phyloP scores from a whole-genome alignment of 208 protist genomes.

The Leishmania braziliensis region DNA sequence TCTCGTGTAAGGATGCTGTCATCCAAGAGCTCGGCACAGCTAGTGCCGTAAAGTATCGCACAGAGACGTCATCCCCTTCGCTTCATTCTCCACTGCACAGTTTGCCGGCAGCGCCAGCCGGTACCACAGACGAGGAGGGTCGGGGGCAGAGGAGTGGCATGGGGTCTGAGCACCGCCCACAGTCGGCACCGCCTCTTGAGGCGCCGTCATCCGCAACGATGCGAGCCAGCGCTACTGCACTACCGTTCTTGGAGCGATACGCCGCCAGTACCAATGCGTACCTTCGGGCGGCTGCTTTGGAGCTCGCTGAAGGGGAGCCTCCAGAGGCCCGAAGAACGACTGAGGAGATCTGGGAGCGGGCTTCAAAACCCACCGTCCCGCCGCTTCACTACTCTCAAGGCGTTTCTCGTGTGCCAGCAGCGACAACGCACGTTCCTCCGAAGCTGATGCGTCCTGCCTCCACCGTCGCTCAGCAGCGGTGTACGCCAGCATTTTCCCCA shows the following conservation, averaged over 20 bases:
- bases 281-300: conserved; percentile 24
- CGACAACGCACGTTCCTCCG: background rate
- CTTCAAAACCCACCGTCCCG: background rate
- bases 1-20: background rate
- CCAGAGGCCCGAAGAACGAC: background rate
- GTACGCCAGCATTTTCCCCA: background rate
- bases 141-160: background rate
- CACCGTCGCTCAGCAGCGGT: background rate
- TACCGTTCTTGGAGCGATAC: conserved; percentile 11
- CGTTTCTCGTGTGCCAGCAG: background rate
- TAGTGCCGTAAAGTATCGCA: background rate
- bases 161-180: background rate
- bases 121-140: background rate
- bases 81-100: conserved; percentile 1
- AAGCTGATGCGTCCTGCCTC: conserved; percentile 8
- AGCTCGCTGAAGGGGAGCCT: conserved; percentile 4
- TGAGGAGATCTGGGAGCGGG: background rate
- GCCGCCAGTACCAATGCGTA: conserved; percentile 27
- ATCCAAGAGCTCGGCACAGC: background rate
- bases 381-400: background rate
- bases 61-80: background rate
- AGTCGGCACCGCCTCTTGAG: background rate
- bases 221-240: background rate
- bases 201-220: background rate
- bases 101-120: background rate